Base-by-base conservation (phyloP, 2,329 filamentous ascomycete genomes). In the Colletotrichum acutatum region DNA sequence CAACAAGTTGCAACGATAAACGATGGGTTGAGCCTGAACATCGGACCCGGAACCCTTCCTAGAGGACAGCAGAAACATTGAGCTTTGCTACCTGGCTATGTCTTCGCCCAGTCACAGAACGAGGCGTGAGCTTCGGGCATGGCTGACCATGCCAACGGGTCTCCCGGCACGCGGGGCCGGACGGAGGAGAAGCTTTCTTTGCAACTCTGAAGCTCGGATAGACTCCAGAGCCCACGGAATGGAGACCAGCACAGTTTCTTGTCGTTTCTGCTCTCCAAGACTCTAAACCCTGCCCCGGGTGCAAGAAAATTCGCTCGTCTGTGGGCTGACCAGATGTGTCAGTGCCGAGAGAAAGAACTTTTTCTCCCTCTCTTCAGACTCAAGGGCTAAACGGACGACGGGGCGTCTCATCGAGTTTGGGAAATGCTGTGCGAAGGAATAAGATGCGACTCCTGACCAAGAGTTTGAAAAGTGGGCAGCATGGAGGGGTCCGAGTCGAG, bases 331-430 rank as follows among this genome's bases (percentile, higher is more conserved):
- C 14, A 12, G 34, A 24, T 22, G 52, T 11, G 19, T 30, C 34
- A 28, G 37, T 30, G 59, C 37, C 16, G 34, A 30, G 30, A 62
- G 30, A 62, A 46, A 8, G 7, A 22, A 49, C 42, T 49, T 42
- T 49, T n/a, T 49, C 8, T 22, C 42, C 19, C 19, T 49, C 19
- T 49, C 19, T n/a, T 19, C n/a, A 30, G 49, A 30, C 37, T 62
- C 24, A 49, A 28, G 42, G 19, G 59, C 26, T 8, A 30, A 62
- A 49, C 3, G 24, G 24, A 4, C 59, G 37, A 49, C 5, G 24
- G n/a, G 37, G 59, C 59, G 59, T 62, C 59, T 62, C 59, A 49
- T 64, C 28, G 5, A 32, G 62, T 65, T 37, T 28, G 11, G 62
- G 11, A 60, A 46, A 52, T 49, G 63, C 58, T 26, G 24, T 65